Base-by-base conservation (phyloP, 139 green algal genomes). In the Parachlorella kessleri region DNA sequence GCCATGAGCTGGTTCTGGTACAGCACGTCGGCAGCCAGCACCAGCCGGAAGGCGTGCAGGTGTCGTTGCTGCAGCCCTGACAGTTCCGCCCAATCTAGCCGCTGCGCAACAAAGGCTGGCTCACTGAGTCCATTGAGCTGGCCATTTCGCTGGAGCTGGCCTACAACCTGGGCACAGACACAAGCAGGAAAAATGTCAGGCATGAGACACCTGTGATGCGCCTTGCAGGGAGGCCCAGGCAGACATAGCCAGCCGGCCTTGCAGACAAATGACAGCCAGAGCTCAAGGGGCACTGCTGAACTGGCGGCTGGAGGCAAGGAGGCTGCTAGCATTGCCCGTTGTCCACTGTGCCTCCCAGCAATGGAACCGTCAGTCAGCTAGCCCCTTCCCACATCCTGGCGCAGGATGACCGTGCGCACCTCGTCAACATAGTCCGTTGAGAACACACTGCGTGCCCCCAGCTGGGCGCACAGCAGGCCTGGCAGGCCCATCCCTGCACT, bases 401-500 rank as follows among this genome's bases (percentile, higher is more conserved):
- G n/a, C n/a, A n/a, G n/a, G n/a, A n/a, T n/a, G n/a, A n/a, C n/a
- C n/a, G n/a, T n/a, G n/a, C n/a, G n/a, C n/a, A n/a, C n/a, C 37
- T 75, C 38, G 1, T 66, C 67, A 38, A 75, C 76, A n/a, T 81
- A 81, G 55, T 81, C 76, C 1, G 76, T 76, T 9, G 74, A 54
- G 1, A 76, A 37, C 38, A 65, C 76, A 3, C 18, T 23, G 38
- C 10, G 4, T 1, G 68, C 67, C 0, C 68, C 76, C 37, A 81
- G 76, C 54, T 64, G 59, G 6, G 76, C 68, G 54, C 53, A 63
- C 37, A 81, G 68, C 67, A 81, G 76, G 53, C 68, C 76, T 0
- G 76, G 76, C 37, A 81, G 76, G 28, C 76, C 76, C 68, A 81
- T 76, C 54, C 76, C 76, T 76, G 76, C n/a, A n/a, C 48, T n/a